Evolutionary conservation across 2,329 filamentous ascomycete species (phyloP).

Genomic region (Knufia petricola): DNA sequence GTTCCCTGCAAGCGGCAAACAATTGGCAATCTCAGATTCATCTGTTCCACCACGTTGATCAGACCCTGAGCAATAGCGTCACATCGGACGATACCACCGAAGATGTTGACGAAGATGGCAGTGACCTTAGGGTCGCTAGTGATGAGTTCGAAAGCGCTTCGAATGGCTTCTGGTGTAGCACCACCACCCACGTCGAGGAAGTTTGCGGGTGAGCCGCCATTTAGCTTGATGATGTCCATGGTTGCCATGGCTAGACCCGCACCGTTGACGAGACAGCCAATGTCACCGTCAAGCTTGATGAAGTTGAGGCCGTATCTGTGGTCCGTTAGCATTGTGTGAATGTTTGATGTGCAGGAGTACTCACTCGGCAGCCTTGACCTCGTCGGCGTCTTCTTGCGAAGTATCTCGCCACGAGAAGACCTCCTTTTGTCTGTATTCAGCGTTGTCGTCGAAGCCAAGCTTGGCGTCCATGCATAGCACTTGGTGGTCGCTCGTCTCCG

Average conservation of each 20-base stretch:
- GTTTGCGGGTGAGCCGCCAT: constrained; percentile 91
- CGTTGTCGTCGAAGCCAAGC: constrained; percentile 97
- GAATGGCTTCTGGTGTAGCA: constrained; percentile 92
- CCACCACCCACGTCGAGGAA: constrained; percentile 98
- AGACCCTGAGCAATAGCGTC: constrained; percentile 94
- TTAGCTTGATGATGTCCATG: constrained; percentile 99
- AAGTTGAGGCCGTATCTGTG: constrained; percentile 73
- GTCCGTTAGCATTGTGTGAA: constrained; percentile 6
- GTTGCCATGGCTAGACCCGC: constrained; percentile 99
- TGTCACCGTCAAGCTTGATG: constrained; percentile 99
- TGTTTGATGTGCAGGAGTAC: constrained; percentile 14
- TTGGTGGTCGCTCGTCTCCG: constrained; percentile 95
- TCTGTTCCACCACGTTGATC: constrained; percentile 85
- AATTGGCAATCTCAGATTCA: constrained; percentile 94
- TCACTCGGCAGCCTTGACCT: constrained; percentile 90
- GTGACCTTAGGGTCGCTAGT: constrained; percentile 97
- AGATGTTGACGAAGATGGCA: constrained; percentile 99
- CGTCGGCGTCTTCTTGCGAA: constrained; percentile 91
- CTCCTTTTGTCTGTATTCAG: constrained; percentile 95
- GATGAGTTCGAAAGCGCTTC: constrained; percentile 96
- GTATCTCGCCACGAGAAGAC: constrained; percentile 89
- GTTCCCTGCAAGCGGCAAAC: constrained; percentile 96
- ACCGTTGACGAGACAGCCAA: constrained; percentile 91
- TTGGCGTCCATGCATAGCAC: constrained; percentile 99
- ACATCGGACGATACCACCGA: constrained; percentile 96